Percentiles rank a stretch among this genome's conserved stretches.
phyloP scores from a whole-genome alignment of 2,329 filamentous ascomycete species.

The Ceratocystis alfenasii region DNA sequence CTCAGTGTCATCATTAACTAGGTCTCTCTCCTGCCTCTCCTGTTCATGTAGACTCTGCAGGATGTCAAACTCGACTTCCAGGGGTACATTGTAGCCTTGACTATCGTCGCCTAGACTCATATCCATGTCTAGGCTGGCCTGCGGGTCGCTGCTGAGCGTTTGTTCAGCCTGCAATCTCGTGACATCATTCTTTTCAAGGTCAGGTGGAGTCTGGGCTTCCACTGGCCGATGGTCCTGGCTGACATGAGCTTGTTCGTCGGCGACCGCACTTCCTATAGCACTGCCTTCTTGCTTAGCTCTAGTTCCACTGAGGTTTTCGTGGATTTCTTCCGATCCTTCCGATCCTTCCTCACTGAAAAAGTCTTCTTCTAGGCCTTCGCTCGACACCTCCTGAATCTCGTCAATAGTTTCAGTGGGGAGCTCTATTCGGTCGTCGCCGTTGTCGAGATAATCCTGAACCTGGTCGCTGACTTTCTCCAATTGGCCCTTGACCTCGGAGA shows the following conservation, averaged over 20 bases:
- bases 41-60: neutral
- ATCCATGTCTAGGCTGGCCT: neutral
- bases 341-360: neutral
- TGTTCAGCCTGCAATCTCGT: neutral
- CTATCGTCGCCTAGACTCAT: neutral
- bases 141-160: neutral
- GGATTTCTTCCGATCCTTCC: neutral
- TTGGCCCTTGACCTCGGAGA: neutral
- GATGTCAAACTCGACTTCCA: neutral
- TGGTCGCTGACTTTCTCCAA: neutral
- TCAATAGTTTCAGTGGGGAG: neutral
- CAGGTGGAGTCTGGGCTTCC: neutral
- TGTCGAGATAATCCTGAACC: neutral
- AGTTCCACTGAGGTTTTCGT: neutral
- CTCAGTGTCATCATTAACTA: neutral
- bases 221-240: neutral
- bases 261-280: too few relatives aligned
- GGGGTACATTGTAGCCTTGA: neutral
- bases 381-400: neutral
- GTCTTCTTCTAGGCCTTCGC: neutral
- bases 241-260: neutral
- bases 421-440: conserved; percentile 6
- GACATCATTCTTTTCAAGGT: too few relatives aligned
- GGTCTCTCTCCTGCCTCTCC: neutral
- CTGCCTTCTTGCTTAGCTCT: neutral